Evolutionary conservation across 2,329 filamentous ascomycete species (phyloP).

Genomic region (Fusarium udum): DNA sequence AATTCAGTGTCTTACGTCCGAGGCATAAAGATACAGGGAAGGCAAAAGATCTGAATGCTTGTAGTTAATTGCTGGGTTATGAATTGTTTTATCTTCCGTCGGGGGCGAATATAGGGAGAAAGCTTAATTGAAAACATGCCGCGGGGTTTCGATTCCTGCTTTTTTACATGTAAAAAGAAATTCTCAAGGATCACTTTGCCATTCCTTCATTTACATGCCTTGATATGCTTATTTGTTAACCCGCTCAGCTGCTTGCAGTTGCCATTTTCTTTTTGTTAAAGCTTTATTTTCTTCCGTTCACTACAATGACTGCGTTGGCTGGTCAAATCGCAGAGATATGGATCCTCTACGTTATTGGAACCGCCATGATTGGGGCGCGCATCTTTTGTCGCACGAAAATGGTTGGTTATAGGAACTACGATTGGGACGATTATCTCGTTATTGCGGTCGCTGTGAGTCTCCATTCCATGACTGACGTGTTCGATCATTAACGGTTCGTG

Average conservation of each 20-base stretch:
- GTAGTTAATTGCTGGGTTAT: neutral
- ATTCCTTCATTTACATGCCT: neutral
- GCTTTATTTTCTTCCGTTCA: neutral
- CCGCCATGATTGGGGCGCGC: constrained; percentile 44
- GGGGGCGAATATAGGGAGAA: neutral
- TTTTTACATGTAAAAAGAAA: neutral
- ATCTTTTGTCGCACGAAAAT: constrained; percentile 47
- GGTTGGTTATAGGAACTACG: constrained; percentile 46
- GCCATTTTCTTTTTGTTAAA: neutral
- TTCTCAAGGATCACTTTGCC: neutral
- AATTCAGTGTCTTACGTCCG: neutral
- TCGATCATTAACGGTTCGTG: neutral
- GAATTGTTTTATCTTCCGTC: neutral
- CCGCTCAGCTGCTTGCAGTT: neutral
- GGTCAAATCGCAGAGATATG: constrained; percentile 48
- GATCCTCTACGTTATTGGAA: constrained; percentile 49
- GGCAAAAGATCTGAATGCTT: neutral
- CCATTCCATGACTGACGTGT: neutral
- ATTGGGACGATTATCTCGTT: constrained; percentile 49
- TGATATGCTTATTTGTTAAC: neutral
- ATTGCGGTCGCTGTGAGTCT: constrained; percentile 6
- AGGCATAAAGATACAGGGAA: neutral
- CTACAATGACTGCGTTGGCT: neutral
- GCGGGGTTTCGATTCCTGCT: neutral
- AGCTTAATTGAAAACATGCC: neutral